phyloP scores from a whole-genome alignment of 1,284 basidiomycete species.

The Irpex rosettiformis region DNA sequence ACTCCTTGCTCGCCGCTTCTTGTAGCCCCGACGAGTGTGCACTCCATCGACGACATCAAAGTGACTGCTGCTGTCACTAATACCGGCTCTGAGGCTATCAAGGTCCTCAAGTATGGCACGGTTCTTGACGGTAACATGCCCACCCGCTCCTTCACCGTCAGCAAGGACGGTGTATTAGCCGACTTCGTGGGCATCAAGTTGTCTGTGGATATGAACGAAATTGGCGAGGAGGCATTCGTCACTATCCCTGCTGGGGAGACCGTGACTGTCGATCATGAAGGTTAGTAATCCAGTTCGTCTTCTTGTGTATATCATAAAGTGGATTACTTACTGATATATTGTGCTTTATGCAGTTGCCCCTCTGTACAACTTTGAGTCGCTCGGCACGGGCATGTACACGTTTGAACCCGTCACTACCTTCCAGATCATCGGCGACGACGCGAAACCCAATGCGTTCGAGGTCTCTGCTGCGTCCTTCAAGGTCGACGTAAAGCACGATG shows the following conservation, averaged over 20 bases:
- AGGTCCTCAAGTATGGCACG: conserved; percentile 40
- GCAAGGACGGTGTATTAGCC: conserved; percentile 35
- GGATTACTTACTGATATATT: neutral
- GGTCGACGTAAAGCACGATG: conserved; percentile 20
- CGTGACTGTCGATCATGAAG: conserved; percentile 36
- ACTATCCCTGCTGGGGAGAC: conserved; percentile 38
- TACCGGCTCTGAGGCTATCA: conserved; percentile 34
- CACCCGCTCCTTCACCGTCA: conserved; percentile 41
- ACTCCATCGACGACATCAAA: conserved; percentile 36
- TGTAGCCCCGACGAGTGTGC: conserved; percentile 25
- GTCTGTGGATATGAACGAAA: conserved; percentile 31
- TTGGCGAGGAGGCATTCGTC: conserved; percentile 37
- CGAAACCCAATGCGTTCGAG: conserved; percentile 15
- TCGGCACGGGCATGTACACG: conserved; percentile 17
- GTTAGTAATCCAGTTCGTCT: conserved; percentile 19
- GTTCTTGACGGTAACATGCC: conserved; percentile 41
- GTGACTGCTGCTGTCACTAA: conserved; percentile 38
- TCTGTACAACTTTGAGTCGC: conserved; percentile 22
- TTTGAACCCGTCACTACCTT: conserved; percentile 16
- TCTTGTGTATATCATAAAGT: neutral
- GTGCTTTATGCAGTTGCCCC: conserved; percentile 19
- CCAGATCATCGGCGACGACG: conserved; percentile 18
- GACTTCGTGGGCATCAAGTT: conserved; percentile 43
- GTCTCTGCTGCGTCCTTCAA: conserved; percentile 14
- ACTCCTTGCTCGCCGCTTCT: too few relatives aligned